phyloP scores from a whole-genome alignment of 306 rosid genomes.

The Cicer pinnatifidum region DNA sequence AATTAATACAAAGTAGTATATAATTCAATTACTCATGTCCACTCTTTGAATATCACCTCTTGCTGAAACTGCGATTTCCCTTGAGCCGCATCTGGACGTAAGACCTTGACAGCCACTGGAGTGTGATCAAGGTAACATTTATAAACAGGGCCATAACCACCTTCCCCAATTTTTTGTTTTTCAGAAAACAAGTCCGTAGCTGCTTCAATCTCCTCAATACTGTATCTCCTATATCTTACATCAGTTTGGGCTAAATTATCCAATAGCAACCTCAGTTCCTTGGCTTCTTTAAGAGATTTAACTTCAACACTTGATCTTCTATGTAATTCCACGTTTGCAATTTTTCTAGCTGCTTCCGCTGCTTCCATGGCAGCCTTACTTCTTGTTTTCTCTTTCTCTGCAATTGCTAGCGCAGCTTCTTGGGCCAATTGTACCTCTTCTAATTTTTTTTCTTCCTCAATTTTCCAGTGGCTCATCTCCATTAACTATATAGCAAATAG shows the following conservation, averaged over 20 bases:
- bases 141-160: constrained; percentile 91
- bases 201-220: constrained; percentile 74
- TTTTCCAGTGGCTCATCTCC: constrained; percentile 64
- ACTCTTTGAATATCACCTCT: constrained; percentile 71
- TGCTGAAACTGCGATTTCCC: constrained; percentile 80
- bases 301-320: constrained; percentile 61
- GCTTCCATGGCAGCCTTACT: constrained; percentile 76
- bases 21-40: constrained; percentile 46
- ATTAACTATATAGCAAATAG: constrained; percentile 49
- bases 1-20: constrained; percentile 29
- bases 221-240: constrained; percentile 69
- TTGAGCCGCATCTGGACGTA: constrained; percentile 54
- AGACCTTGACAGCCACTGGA: constrained; percentile 82
- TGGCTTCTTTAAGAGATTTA: constrained; percentile 68
- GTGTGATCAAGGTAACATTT: constrained; percentile 76
- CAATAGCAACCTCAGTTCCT: constrained; percentile 64
- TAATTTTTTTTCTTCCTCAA: constrained; percentile 66
- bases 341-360: constrained; percentile 79
- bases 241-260: constrained; percentile 63
- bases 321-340: constrained; percentile 67
- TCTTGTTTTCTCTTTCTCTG: constrained; percentile 82
- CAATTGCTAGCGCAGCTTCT: constrained; percentile 73
- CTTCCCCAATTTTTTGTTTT: constrained; percentile 88
- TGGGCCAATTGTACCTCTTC: constrained; percentile 71
- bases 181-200: constrained; percentile 67